phyloP scores from a whole-genome alignment of 75 land plant genomes.

The Ceratopteris richardii region DNA sequence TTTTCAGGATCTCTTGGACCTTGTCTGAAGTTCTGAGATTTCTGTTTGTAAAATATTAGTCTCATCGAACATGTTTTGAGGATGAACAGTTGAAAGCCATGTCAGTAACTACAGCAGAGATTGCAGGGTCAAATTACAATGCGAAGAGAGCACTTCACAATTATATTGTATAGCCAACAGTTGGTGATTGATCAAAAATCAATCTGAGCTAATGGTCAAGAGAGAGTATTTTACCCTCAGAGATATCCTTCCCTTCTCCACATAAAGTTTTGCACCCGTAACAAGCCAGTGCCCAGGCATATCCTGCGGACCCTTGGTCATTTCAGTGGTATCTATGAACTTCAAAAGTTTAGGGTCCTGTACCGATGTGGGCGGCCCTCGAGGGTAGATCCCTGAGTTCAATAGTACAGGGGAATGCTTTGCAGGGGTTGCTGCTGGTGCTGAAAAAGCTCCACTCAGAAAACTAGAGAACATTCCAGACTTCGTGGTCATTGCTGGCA shows the following conservation, averaged over 20 bases:
- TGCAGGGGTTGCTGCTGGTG: slow-evolving; percentile 39
- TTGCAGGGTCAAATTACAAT: too few species aligned
- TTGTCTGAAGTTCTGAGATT: too few species aligned
- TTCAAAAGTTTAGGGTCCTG: slow-evolving; percentile 51
- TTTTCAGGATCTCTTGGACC: too few species aligned
- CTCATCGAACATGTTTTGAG: too few species aligned
- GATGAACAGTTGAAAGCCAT: too few species aligned
- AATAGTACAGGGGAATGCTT: slow-evolving; percentile 40
- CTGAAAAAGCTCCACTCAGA: slow-evolving; percentile 44
- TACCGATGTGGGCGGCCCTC: slow-evolving; percentile 60
- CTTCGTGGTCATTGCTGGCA: slow-evolving; percentile 37
- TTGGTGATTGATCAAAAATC: too few species aligned
- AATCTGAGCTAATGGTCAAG: slow-evolving; percentile 16
- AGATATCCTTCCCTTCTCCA: slow-evolving; percentile 51
- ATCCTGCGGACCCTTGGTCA: slow-evolving; percentile 60
- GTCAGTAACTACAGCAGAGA: too few species aligned
- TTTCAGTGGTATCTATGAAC: slow-evolving; percentile 52
- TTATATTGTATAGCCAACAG: too few species aligned
- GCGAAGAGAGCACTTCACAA: too few species aligned
- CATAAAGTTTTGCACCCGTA: slow-evolving; percentile 53
- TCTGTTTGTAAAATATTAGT: too few species aligned
- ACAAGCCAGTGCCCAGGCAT: slow-evolving; percentile 72
- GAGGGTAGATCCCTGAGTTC: slow-evolving; percentile 62
- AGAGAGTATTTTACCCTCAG: slow-evolving; percentile 55
- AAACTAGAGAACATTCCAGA: slow-evolving; percentile 65